These are phyloP conservation scores for Eurotiales sp. DNA, from an alignment of 2,329 filamentous ascomycete genomes.

Conservation along the genomic window DNA sequence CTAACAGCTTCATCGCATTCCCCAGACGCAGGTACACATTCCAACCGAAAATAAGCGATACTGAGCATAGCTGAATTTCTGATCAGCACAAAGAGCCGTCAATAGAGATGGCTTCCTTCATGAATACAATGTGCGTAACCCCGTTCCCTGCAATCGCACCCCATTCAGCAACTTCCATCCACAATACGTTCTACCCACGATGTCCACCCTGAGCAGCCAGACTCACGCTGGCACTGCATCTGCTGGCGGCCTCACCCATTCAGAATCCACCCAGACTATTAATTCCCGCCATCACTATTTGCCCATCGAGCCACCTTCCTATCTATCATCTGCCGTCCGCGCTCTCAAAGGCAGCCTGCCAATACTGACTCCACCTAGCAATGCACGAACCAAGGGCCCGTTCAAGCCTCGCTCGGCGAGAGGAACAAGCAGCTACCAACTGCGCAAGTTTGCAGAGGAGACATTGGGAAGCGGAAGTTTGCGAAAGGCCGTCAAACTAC, in stretches of 20 bases:
- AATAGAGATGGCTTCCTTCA: constrained; percentile 66
- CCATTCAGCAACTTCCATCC: too few relatives aligned
- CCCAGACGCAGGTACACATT: constrained; percentile 7
- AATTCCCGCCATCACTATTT: constrained; percentile 24
- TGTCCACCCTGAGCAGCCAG: not conserved
- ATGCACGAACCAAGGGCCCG: constrained; percentile 81
- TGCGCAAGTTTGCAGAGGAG: constrained; percentile 96
- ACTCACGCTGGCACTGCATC: not conserved
- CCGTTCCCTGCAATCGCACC: constrained; percentile 26
- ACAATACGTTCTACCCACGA: constrained; percentile 7
- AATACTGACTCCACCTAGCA: constrained; percentile 55
- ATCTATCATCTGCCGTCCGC: constrained; percentile 33
- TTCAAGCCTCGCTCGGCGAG: constrained; percentile 88
- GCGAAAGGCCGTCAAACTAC: constrained; percentile 92
- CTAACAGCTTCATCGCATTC: constrained; percentile 9
- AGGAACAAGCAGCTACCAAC: constrained; percentile 85
- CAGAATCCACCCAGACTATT: constrained; percentile 29
- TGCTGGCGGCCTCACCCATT: constrained; percentile 19
- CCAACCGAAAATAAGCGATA: not conserved
- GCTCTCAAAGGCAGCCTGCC: constrained; percentile 34
- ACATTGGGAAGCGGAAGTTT: constrained; percentile 92
- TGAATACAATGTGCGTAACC: constrained; percentile 73
- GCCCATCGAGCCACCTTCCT: constrained; percentile 31
- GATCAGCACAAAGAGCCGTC: not conserved
- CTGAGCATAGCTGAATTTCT: not conserved